Conservation (phyloP, 148 eudicot genomes). For the Rhododendron mucronatum region DNA sequence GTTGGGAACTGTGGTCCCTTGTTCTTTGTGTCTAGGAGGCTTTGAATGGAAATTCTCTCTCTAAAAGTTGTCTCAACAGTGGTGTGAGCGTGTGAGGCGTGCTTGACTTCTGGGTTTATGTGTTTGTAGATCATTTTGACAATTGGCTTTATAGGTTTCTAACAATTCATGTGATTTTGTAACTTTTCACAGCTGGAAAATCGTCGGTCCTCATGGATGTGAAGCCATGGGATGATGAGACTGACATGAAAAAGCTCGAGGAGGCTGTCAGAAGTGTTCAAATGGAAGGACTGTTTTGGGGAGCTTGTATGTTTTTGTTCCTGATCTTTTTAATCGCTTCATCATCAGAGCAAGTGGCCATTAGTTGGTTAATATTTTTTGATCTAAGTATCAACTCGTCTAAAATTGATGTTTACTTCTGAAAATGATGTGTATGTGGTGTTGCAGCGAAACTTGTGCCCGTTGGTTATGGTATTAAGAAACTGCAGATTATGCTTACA, state of each 20-base stretch:
- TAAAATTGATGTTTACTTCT: background rate
- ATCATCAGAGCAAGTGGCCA: background rate
- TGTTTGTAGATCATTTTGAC: background rate
- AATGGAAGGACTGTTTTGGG: conserved; percentile 82
- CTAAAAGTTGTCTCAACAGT: background rate
- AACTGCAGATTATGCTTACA: conserved; percentile 81
- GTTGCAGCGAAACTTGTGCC: conserved; percentile 78
- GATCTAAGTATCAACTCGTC: background rate
- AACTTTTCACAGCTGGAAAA: conserved; percentile 61
- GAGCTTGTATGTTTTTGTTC: conserved; percentile 66
- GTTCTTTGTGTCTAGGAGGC: background rate
- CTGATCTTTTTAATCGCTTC: background rate
- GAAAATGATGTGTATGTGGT: background rate
- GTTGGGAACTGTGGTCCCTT: background rate
- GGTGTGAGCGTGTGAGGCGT: background rate
- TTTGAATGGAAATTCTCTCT: background rate
- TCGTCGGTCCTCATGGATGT: conserved; percentile 77
- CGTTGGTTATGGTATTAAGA: conserved; percentile 97
- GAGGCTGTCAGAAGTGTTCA: conserved; percentile 82
- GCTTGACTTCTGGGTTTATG: background rate
- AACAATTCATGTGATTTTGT: background rate
- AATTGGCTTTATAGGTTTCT: background rate
- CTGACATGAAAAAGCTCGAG: conserved; percentile 93
- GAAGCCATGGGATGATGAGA: conserved; percentile 99
- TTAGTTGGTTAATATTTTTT: background rate